phyloP scores from a whole-genome alignment of 2,329 filamentous ascomycete genomes.

The Fusarium ambrosium region DNA sequence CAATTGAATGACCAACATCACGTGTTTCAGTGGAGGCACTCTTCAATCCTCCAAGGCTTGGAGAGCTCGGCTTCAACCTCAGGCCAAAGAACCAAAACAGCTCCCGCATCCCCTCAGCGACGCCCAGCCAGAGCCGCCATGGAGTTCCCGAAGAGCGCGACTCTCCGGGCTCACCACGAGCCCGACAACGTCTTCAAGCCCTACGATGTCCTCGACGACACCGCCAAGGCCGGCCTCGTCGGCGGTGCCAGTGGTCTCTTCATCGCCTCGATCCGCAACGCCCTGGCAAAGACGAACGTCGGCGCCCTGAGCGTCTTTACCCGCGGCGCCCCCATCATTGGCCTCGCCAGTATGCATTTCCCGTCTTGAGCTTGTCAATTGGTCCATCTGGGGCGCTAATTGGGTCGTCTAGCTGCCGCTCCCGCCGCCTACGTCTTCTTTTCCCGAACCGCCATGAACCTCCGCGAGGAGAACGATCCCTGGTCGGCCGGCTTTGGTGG shows the following conservation, averaged over 20 bases:
- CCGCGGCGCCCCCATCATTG: conserved; percentile 81
- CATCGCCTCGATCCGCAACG: conserved; percentile 86
- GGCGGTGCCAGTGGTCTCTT: conserved; percentile 78
- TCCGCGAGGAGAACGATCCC: conserved; percentile 85
- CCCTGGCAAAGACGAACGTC: conserved; percentile 84
- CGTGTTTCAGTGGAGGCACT: conserved; percentile 49
- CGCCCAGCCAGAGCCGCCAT: conserved; percentile 46
- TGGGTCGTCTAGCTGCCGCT: conserved; percentile 63
- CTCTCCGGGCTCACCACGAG: conserved; percentile 44
- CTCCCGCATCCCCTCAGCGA: conserved; percentile 37
- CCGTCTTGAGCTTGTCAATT: conserved; percentile 30
- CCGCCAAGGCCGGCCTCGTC: conserved; percentile 74
- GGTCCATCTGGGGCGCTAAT: conserved; percentile 35
- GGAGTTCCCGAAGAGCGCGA: conserved; percentile 50
- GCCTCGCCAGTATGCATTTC: conserved; percentile 52
- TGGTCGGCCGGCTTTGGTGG: conserved; percentile 82
- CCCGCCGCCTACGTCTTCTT: conserved; percentile 85
- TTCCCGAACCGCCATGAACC: conserved; percentile 82
- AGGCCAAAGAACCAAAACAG: conserved; percentile 45
- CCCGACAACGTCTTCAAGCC: conserved; percentile 69
- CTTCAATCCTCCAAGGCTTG: conserved; percentile 41
- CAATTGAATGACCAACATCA: conserved; percentile 55
- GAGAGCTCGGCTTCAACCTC: conserved; percentile 47
- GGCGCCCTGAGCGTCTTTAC: conserved; percentile 86
- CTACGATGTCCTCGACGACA: conserved; percentile 79